A percentile compares a stretch with the other conserved stretches of the same genome.
These are phyloP conservation scores for Canavalia ensiformis DNA, from an alignment of 306 rosid genomes.

Conservation along the genomic window DNA sequence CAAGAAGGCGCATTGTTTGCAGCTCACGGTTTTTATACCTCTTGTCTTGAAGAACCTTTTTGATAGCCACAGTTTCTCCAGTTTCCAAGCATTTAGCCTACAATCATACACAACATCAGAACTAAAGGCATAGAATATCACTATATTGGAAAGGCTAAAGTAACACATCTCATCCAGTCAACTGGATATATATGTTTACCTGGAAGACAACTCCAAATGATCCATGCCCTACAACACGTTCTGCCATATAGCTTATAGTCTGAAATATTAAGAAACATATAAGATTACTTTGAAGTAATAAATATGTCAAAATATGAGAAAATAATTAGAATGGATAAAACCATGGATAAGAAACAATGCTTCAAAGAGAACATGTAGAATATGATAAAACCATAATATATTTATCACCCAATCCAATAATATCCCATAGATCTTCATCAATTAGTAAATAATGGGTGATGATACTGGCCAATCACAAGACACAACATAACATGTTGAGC, in stretches of 20 bases:
- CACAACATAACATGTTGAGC: conserved; percentile 21
- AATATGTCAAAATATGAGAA: background rate
- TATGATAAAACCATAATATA: conserved; percentile 10
- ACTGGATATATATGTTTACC: conserved; percentile 53
- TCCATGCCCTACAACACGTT: conserved; percentile 97
- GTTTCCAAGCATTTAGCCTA: conserved; percentile 98
- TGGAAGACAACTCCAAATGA: conserved; percentile 98
- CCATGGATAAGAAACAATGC: too few relatives aligned
- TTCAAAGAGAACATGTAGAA: background rate
- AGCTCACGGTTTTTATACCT: conserved; percentile 95
- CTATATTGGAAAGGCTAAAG: conserved; percentile 1
- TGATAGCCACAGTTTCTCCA: conserved; percentile 97
- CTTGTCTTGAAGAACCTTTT: conserved; percentile 98
- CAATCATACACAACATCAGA: conserved; percentile 40
- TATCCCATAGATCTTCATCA: conserved; percentile 23
- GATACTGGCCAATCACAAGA: conserved; percentile 28
- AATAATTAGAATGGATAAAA: background rate
- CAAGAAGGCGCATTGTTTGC: conserved; percentile 99
- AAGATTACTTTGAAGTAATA: conserved; percentile 14
- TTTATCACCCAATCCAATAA: conserved; percentile 24
- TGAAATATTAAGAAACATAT: conserved; percentile 45
- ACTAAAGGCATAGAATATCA: conserved; percentile 9
- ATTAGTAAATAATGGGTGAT: conserved; percentile 7
- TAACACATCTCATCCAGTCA: conserved; percentile 3
- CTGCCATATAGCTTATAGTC: conserved; percentile 99